phyloP scores from a whole-genome alignment of 805 yeast species.

The Henningerozyma blattae region DNA sequence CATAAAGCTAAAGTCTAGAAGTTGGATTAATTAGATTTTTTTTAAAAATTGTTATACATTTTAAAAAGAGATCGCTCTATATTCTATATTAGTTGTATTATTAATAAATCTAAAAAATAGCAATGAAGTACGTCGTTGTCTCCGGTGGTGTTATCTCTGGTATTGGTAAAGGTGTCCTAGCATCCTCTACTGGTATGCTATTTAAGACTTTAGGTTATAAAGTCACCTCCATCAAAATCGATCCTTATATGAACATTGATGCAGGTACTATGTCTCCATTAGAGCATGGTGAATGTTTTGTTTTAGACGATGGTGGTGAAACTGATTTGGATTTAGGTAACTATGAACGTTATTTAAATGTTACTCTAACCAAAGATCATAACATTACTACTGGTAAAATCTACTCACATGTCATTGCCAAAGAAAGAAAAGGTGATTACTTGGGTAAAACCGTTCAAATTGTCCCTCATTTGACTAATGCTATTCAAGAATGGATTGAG shows the following conservation, averaged over 20 bases:
- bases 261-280: constrained; percentile 99
- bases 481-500: constrained; percentile 98
- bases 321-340: constrained; percentile 97
- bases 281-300: constrained; percentile 98
- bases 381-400: constrained; percentile 98
- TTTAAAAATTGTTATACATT: too few species aligned
- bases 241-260: constrained; percentile 98
- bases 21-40: too few species aligned
- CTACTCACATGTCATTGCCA: constrained; percentile 85
- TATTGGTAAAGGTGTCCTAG: constrained; percentile 97
- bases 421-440: constrained; percentile 93
- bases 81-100: too few species aligned
- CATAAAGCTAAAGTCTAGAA: too few species aligned
- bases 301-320: constrained; percentile 97
- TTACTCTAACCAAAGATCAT: constrained; percentile 86
- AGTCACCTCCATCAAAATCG: constrained; percentile 95
- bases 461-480: constrained; percentile 95
- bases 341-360: constrained; percentile 91
- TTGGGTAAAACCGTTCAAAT: constrained; percentile 99
- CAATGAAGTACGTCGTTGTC: constrained; percentile 99
- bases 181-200: constrained; percentile 92
- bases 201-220: constrained; percentile 88
- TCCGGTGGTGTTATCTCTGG: constrained; percentile 99
- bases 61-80: too few species aligned
- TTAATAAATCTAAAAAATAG: too few species aligned